Evolutionary conservation across 495 filamentous ascomycete species (phyloP), one percentile per base, ranked within the genome.

Genomic region (Bathelium albidoporum): DNA sequence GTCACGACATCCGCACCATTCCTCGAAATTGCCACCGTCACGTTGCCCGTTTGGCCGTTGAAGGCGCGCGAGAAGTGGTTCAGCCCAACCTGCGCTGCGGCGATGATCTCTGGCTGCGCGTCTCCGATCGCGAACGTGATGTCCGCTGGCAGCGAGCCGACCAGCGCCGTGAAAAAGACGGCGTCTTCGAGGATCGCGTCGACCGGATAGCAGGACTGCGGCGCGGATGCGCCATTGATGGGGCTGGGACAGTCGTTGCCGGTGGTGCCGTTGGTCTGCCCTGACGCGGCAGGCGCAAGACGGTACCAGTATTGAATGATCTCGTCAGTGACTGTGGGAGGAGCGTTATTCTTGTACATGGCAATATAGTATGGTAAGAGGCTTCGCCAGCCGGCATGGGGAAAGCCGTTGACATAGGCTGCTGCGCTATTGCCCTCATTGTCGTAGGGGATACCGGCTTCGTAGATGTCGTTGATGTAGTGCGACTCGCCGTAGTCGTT

Each of bases 401-500:
- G 77, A 65, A 76, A 77, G 62, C 73, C 69, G 32, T 70, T 36
- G 52, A 83, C 77, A 59, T 87, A 87, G 11, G 71, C 66, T 9
- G 77, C 73, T 1, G 80, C 80, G 0, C 79, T 82, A 9, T 71
- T 63, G 0, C 45, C 59, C 24, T 59, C 26, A 9, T 20, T 31
- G 12, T 43, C 62, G 24, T 83, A 79, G 2, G 85, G 58, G 24
- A 59, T 78, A 9, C 82, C 79, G 5, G 73, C 68, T 0, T 73
- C 62, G 34, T 78, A 71, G 36, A 85, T 77, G 2, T 82, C 82
- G 34, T 83, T 85, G 64, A 91, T 85, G 66, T 91, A 89, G 75
- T 88, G 87, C 9, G 83, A 82, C 72, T 91, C 88, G 52, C 87
- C 88, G 62, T 82, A 90, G 71, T 91, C 88, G 63, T 91, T 90